These are phyloP conservation scores for Bonia amplexicaulis DNA, from an alignment of 176 grass and related monocot species.

Conservation along the genomic window DNA sequence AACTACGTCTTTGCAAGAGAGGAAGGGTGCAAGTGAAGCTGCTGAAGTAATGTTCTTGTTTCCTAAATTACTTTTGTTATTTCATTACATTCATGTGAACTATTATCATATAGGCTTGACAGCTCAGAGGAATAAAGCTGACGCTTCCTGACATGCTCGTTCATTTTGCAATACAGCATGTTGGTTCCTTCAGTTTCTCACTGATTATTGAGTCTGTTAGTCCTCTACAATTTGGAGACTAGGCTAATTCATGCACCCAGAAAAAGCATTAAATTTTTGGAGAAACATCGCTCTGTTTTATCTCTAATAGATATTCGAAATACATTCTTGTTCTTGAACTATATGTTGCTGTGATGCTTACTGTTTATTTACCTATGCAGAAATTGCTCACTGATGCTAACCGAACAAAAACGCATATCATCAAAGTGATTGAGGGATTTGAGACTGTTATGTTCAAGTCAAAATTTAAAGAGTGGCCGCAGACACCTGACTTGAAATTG, in stretches of 20 bases:
- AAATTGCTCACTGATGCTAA: constrained; percentile 59
- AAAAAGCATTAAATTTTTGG: neutral
- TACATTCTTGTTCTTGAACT: neutral
- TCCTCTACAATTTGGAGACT: neutral
- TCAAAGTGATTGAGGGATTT: constrained; percentile 91
- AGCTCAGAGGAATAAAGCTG: neutral
- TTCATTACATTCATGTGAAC: neutral
- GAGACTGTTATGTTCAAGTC: constrained; percentile 84
- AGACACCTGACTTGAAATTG: constrained; percentile 72
- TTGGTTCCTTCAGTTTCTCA: neutral
- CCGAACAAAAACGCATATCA: constrained; percentile 55
- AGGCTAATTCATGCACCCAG: neutral
- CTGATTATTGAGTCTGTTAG: neutral
- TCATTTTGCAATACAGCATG: neutral
- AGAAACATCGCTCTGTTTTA: neutral
- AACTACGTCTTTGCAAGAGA: constrained; percentile 75
- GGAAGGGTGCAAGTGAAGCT: constrained; percentile 76
- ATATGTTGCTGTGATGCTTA: neutral
- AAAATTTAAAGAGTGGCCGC: constrained; percentile 83
- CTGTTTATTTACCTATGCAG: constrained; percentile 33
- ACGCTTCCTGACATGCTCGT: neutral
- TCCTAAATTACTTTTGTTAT: neutral
- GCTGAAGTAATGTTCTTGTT: constrained; percentile 59
- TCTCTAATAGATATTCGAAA: neutral
- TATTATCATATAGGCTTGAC: neutral